These are phyloP conservation scores for Monilinia aucupariae DNA, from an alignment of 2,329 filamentous ascomycete species.

Conservation along the genomic window DNA sequence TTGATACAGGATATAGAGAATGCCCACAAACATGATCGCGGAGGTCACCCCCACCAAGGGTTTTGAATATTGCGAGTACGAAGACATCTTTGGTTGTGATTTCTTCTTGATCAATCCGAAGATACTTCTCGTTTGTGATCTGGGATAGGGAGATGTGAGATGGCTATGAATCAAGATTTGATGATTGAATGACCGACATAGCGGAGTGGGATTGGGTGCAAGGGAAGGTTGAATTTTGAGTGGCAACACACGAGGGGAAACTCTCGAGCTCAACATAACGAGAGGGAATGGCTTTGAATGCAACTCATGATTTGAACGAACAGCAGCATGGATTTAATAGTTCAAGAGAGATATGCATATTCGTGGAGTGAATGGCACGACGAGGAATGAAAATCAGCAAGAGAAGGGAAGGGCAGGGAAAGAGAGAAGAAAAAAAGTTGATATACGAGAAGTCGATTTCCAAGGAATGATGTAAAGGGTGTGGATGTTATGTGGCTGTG, in stretches of 20 bases:
- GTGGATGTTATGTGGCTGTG: slow-evolving; percentile 10
- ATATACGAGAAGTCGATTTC: no score
- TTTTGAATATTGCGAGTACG: slow-evolving; percentile 12
- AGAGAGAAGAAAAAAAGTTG: no score
- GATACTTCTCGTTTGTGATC: slow-evolving; percentile 17
- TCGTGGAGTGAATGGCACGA: slow-evolving; percentile 18
- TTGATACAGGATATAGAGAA: slow-evolving; percentile 33
- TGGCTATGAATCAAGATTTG: neutral
- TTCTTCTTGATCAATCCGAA: slow-evolving; percentile 21
- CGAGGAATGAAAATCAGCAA: no score
- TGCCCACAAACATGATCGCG: slow-evolving; percentile 24
- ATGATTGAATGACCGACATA: neutral
- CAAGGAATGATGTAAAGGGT: no score
- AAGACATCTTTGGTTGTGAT: slow-evolving; percentile 23
- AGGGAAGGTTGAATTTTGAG: slow-evolving; percentile 4
- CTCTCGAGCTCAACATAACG: slow-evolving; percentile 24
- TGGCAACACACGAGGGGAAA: slow-evolving; percentile 22
- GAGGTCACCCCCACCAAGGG: slow-evolving; percentile 27
- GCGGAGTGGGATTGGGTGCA: neutral
- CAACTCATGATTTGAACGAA: slow-evolving; percentile 5
- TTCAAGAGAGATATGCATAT: slow-evolving; percentile 14
- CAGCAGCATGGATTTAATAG: slow-evolving; percentile 12
- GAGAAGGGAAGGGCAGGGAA: no score
- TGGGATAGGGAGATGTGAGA: neutral
- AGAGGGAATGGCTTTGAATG: slow-evolving; percentile 16